These are phyloP conservation scores for Penicillium paradoxum DNA, from an alignment of 495 filamentous ascomycete genomes.

Conservation along the genomic window DNA sequence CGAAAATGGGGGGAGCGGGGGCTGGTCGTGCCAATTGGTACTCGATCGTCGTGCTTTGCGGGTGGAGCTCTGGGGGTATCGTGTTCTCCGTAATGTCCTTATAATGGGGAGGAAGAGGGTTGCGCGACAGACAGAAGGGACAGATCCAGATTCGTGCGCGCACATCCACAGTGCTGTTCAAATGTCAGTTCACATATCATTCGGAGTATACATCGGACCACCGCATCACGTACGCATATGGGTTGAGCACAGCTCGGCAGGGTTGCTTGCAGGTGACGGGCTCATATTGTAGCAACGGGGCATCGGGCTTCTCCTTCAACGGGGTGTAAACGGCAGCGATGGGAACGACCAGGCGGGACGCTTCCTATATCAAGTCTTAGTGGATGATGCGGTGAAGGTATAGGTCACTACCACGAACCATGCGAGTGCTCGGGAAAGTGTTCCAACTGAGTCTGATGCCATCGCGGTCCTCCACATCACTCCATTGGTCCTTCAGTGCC, in stretches of 20 bases:
- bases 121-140: conserved; percentile 94
- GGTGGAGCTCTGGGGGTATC: conserved; percentile 94
- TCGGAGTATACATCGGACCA: conserved; percentile 1
- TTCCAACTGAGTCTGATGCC: conserved; percentile 98
- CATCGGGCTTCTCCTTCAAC: conserved; percentile 88
- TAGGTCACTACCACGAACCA: conserved; percentile 53
- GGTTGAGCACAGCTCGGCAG: conserved; percentile 94
- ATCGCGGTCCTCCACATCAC: conserved; percentile 94
- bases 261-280: conserved; percentile 96
- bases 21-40: conserved; percentile 91
- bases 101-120: conserved; percentile 93
- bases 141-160: conserved; percentile 97
- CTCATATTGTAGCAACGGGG: conserved; percentile 89
- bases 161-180: conserved; percentile 81
- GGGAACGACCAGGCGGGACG: conserved; percentile 91
- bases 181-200: conserved; percentile 18
- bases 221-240: conserved; percentile 68
- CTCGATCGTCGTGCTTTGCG: conserved; percentile 92
- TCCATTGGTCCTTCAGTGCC: conserved; percentile 92
- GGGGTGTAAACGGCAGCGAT: conserved; percentile 97
- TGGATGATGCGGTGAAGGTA: conserved; percentile 14
- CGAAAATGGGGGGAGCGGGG: conserved; percentile 90
- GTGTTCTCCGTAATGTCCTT: conserved; percentile 96
- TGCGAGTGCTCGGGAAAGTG: conserved; percentile 96
- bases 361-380: conserved; percentile 62